Evolutionary conservation across 441 rosid species (phyloP), one percentile per base, ranked within the genome.

Genomic region (Adansonia grandidieri): DNA sequence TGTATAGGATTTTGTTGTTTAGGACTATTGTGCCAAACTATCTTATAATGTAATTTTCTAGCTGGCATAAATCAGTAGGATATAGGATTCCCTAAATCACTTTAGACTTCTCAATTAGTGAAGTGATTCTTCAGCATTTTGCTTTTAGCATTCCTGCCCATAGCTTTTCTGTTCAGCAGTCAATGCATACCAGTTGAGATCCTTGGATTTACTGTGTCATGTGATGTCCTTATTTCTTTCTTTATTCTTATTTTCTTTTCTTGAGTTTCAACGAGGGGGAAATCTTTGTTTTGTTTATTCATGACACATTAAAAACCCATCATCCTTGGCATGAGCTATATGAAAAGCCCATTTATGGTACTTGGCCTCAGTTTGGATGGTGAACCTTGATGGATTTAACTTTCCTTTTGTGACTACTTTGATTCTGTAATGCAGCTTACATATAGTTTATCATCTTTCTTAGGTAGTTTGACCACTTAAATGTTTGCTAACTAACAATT

Each of bases 311-410:
- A 19, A 7, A 56, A 57, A 9, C 40, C 40, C 65, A 7, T 22
- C 40, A 22, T 60, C 40, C n/a, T 61, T 4, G 40, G 6, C 15
- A 10, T 22, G 40, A 11, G 24, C 40, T 0, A 61, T 20, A 61
- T 61, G 40, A 24, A 20, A 61, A 24, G 65, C 65, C 65, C 40
- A 61, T 24, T 61, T 61, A 61, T 24, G 15, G 40, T 4, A 10
- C 11, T 57, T 11, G 65, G 40, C 65, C 40, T 61, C n/a, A 24
- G 40, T 22, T 4, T 61, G 65, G 63, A 58, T 5, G 20, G 24
- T 58, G 32, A 58, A 58, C 63, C 32, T 58, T 58, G 50, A 58
- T 9, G 63, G 63, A 58, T 58, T 58, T 60, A 22, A 32, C 37
- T 60, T 60, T 60, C 65, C 40, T 32, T 32, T 32, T 32, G 40